Evolutionary conservation across 1,284 basidiomycete species (phyloP).

Genomic region (Sporisorium exsertum): DNA sequence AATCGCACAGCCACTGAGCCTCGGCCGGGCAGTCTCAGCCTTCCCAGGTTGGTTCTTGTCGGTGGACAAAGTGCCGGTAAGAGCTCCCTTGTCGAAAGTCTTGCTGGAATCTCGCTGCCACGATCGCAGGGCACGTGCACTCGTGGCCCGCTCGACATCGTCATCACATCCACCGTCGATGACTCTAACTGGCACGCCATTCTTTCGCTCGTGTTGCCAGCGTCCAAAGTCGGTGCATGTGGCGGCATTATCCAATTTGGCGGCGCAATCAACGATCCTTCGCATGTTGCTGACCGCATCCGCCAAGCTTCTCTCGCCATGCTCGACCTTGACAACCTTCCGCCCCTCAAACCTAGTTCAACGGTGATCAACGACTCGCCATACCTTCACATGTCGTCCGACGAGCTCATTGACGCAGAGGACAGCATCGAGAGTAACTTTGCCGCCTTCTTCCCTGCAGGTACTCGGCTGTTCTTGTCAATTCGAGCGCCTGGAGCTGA

Average conservation of each 20-base stretch:
- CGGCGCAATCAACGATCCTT: constrained; percentile 12
- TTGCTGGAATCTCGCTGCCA: constrained; percentile 28
- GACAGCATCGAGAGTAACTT: constrained; percentile 10
- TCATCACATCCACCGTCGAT: constrained; percentile 10
- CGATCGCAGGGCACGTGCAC: constrained; percentile 29
- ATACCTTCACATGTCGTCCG: constrained; percentile 8
- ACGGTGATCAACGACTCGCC: background rate
- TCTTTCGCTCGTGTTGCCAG: constrained; percentile 11
- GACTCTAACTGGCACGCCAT: constrained; percentile 8
- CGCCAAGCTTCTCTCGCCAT: constrained; percentile 25
- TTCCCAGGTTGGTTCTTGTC: constrained; percentile 21
- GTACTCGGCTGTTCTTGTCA: constrained; percentile 11
- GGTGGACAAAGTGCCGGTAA: constrained; percentile 33
- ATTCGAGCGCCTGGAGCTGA: constrained; percentile 15
- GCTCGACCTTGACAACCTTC: constrained; percentile 7
- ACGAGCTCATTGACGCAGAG: constrained; percentile 24
- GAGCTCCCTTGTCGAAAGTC: constrained; percentile 33
- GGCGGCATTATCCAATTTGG: constrained; percentile 14
- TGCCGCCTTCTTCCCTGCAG: constrained; percentile 21
- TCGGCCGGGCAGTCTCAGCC: no score
- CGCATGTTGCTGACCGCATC: constrained; percentile 23
- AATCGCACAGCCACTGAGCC: no score
- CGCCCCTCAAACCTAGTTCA: background rate
- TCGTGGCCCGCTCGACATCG: constrained; percentile 29
- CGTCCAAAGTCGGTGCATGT: background rate